These are phyloP conservation scores for Fragaria ananassa DNA, from an alignment of 306 rosid species.

Conservation along the genomic window DNA sequence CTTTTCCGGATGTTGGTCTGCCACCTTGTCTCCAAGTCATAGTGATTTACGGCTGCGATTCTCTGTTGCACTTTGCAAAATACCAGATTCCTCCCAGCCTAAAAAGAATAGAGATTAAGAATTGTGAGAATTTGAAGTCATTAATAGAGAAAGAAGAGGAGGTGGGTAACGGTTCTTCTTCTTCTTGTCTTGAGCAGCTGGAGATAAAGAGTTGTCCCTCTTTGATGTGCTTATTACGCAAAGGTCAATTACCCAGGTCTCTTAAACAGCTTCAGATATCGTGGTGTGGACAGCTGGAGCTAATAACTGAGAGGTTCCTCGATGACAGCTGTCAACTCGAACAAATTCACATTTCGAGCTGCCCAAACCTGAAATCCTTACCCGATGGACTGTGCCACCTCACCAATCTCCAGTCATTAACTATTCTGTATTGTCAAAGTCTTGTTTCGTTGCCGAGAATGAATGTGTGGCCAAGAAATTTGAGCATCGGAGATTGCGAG, in stretches of 20 bases:
- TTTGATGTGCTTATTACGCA: constrained; percentile 1
- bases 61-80: no score
- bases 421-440: rapidly evolving
- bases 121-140: no score
- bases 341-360: not conserved
- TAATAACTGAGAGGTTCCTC: constrained; percentile 13
- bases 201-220: constrained; percentile 15
- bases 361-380: constrained; percentile 10
- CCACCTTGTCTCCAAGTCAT: no score
- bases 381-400: constrained; percentile 9
- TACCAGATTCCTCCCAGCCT: no score
- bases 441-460: not conserved
- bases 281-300: constrained; percentile 10
- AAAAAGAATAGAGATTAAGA: no score
- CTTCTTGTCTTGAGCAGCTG: constrained; percentile 1
- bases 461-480: not conserved
- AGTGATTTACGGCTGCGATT: rapidly evolving
- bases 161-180: not conserved
- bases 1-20: no score
- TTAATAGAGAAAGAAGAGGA: no score
- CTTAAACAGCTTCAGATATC: constrained; percentile 15
- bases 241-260: not conserved
- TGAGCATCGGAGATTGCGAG: rapidly evolving
- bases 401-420: not conserved
- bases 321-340: not conserved